phyloP scores from a whole-genome alignment of 192 early-diverging fungal species.

The Coemansia sp. region DNA sequence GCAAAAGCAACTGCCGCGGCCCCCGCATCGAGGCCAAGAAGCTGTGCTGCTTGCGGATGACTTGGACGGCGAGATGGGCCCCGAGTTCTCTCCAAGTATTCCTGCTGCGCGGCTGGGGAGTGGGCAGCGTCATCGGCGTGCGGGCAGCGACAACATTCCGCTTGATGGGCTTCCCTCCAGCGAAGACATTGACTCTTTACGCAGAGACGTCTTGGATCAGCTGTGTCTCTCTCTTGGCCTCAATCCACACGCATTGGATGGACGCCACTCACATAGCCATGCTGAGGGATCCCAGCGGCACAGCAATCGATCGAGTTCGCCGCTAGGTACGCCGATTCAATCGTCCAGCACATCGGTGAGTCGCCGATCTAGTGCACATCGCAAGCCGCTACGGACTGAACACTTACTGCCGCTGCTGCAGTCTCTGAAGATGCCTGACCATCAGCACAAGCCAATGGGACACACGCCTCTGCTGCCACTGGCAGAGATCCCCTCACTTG shows the following conservation, averaged over 20 bases:
- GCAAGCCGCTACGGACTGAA: slow-evolving; percentile 30
- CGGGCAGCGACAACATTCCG: slow-evolving; percentile 33
- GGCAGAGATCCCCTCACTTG: slow-evolving; percentile 42
- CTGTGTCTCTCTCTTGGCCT: slow-evolving; percentile 40
- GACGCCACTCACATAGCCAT: slow-evolving; percentile 10
- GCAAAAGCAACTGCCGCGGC: background rate
- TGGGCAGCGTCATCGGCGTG: slow-evolving; percentile 22
- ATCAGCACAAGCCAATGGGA: slow-evolving; percentile 4
- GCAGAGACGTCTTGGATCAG: slow-evolving; percentile 23
- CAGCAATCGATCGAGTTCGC: background rate
- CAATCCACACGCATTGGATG: slow-evolving; percentile 30
- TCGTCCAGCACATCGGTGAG: slow-evolving; percentile 26
- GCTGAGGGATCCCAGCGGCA: slow-evolving; percentile 6
- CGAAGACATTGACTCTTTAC: slow-evolving; percentile 34
- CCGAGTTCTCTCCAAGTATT: background rate
- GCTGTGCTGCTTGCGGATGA: background rate
- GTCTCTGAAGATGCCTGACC: slow-evolving; percentile 19
- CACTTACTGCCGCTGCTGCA: slow-evolving; percentile 41
- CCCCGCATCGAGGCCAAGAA: background rate
- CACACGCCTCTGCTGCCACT: slow-evolving; percentile 15
- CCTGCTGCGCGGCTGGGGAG: background rate
- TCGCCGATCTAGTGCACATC: slow-evolving; percentile 37
- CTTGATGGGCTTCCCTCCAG: slow-evolving; percentile 11
- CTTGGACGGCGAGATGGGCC: background rate
- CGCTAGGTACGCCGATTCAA: background rate